These are phyloP conservation scores for Podila horticola DNA, from an alignment of 192 early-diverging fungal species.

Conservation along the genomic window DNA sequence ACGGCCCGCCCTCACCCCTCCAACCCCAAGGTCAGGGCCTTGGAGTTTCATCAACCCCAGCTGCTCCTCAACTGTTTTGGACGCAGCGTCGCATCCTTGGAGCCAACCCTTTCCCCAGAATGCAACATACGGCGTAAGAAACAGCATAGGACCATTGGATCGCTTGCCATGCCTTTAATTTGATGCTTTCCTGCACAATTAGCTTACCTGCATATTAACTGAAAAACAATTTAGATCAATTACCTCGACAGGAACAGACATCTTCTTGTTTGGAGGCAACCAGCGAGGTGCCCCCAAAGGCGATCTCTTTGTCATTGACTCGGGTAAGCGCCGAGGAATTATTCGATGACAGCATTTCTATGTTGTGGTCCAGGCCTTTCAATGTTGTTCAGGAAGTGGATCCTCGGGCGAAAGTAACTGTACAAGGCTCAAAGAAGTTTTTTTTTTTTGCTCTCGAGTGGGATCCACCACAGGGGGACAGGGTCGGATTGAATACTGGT, in stretches of 20 bases:
- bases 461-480: too few species aligned
- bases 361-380: too few species aligned
- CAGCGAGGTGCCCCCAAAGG: conserved; percentile 31
- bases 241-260: conserved; percentile 44
- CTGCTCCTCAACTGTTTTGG: conserved; percentile 51
- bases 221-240: conserved; percentile 6
- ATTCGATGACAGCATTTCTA: too few species aligned
- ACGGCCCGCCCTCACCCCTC: background rate
- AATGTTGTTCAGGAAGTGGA: too few species aligned
- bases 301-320: conserved; percentile 47
- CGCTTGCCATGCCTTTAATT: background rate
- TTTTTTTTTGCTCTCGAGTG: too few species aligned
- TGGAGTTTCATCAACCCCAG: conserved; percentile 2
- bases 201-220: too few species aligned
- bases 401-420: too few species aligned
- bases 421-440: too few species aligned
- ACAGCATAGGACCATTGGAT: background rate
- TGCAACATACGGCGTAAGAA: conserved; percentile 27
- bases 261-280: conserved; percentile 38
- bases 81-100: conserved; percentile 40
- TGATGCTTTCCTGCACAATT: background rate
- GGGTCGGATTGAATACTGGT: too few species aligned
- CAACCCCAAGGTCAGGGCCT: background rate
- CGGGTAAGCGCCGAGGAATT: conserved; percentile 14
- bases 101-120: conserved; percentile 47